phyloP scores from a whole-genome alignment of 2,329 filamentous ascomycete genomes.

The Verticillium alfalfae region DNA sequence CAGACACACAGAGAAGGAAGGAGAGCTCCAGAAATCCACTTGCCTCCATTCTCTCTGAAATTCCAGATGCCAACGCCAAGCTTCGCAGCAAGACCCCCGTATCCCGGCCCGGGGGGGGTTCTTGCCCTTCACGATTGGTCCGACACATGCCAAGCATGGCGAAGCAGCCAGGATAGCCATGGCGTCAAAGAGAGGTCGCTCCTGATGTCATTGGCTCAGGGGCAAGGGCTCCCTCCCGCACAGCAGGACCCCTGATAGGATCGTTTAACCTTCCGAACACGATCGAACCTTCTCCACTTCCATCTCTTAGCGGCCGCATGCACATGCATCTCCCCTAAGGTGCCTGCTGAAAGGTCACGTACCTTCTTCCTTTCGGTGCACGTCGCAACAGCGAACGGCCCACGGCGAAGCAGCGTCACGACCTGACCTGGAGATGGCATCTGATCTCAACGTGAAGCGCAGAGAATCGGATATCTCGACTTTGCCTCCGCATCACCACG shows the following conservation, averaged over 20 bases:
- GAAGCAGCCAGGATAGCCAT: neutral
- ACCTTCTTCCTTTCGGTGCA: no score
- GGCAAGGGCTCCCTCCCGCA: neutral
- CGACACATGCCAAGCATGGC: neutral
- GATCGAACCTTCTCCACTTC: neutral
- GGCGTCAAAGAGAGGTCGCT: neutral
- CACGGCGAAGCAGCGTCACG: neutral
- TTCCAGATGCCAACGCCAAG: neutral
- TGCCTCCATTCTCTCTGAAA: neutral
- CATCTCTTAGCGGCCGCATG: neutral
- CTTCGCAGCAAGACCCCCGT: neutral
- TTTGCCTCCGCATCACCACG: neutral
- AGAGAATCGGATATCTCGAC: neutral
- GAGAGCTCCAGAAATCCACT: neutral
- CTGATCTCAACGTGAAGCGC: neutral
- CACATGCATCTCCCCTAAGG: neutral
- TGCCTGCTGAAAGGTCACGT: no score
- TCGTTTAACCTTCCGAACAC: neutral
- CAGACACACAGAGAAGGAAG: neutral
- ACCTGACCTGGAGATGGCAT: neutral
- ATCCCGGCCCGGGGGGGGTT: neutral
- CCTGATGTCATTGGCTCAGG: neutral
- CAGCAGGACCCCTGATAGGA: neutral
- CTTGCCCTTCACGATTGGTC: neutral
- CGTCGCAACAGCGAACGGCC: neutral